phyloP scores from a whole-genome alignment of 164 flowering plant species.

The Annona cherimola region DNA sequence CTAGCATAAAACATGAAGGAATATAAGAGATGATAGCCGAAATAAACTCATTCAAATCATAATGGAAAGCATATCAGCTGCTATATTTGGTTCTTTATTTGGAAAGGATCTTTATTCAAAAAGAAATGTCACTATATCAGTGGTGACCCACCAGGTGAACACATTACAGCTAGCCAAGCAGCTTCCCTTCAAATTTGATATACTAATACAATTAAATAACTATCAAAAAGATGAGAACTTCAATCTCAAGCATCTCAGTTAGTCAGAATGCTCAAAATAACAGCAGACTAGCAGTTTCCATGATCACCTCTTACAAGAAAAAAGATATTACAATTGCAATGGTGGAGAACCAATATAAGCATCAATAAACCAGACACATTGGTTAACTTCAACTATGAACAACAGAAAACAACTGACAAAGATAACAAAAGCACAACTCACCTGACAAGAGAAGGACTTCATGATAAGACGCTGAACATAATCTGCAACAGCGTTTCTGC shows the following conservation, averaged over 20 bases:
- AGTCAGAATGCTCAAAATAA: not conserved
- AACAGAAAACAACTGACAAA: not conserved
- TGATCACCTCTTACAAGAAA: not conserved
- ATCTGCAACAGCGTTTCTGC: constrained; percentile 84
- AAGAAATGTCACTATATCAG: no score
- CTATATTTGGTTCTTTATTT: no score
- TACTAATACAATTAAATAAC: no score
- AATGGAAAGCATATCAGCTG: no score
- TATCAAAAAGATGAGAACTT: not conserved
- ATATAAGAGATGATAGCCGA: no score
- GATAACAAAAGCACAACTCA: constrained; percentile 11
- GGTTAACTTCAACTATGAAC: not conserved
- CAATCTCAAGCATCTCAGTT: not conserved
- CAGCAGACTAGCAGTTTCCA: not conserved
- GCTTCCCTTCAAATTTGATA: not conserved
- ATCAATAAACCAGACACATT: not conserved
- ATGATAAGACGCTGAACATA: constrained; percentile 79
- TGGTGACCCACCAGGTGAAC: not conserved
- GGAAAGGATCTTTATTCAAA: no score
- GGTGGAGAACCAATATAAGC: not conserved
- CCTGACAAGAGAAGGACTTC: constrained; percentile 91
- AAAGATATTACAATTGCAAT: not conserved
- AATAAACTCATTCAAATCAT: no score
- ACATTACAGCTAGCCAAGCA: not conserved
- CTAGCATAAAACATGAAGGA: no score